These are phyloP conservation scores for Przewalskia tangutica DNA, from an alignment of 257 asterid genomes.

Conservation along the genomic window DNA sequence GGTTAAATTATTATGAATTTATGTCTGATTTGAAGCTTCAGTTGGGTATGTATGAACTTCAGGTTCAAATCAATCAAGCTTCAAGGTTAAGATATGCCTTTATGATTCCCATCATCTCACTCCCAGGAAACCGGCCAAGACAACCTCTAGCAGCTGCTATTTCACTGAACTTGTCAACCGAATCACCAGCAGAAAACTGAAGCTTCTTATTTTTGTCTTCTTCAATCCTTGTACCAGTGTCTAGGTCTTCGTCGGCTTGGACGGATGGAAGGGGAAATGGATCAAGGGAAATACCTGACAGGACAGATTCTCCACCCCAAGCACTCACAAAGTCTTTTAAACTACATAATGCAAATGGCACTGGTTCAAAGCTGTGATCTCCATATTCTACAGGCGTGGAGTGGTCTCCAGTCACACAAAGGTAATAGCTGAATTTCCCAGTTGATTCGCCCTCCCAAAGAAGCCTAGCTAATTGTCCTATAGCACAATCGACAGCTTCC, in stretches of 20 bases:
- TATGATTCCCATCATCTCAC: conserved; percentile 91
- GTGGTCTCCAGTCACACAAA: conserved; percentile 90
- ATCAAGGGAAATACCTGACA: conserved; percentile 57
- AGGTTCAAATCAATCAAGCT: background rate
- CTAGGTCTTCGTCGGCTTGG: conserved; percentile 30
- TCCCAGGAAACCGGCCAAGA: conserved; percentile 82
- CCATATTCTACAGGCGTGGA: conserved; percentile 98
- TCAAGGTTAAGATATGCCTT: conserved; percentile 49
- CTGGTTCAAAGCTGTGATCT: conserved; percentile 99
- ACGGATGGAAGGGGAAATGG: conserved; percentile 77
- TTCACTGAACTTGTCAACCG: conserved; percentile 59
- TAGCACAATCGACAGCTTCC: conserved; percentile 89
- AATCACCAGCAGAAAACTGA: conserved; percentile 50
- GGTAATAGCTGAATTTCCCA: conserved; percentile 53
- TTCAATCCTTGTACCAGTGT: conserved; percentile 10
- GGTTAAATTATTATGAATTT: background rate
- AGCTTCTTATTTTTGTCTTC: conserved; percentile 23
- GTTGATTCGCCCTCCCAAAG: conserved; percentile 74
- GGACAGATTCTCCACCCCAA: conserved; percentile 54
- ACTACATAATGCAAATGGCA: conserved; percentile 75
- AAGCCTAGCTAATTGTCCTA: conserved; percentile 78
- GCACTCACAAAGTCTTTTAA: conserved; percentile 71
- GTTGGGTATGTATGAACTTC: background rate
- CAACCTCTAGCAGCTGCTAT: conserved; percentile 77
- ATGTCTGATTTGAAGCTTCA: conserved; percentile 1